Evolutionary conservation across 176 grass and related monocot genomes (phyloP), one percentile per base, ranked within the genome.

Genomic region (Hyparrhenia diplandra): DNA sequence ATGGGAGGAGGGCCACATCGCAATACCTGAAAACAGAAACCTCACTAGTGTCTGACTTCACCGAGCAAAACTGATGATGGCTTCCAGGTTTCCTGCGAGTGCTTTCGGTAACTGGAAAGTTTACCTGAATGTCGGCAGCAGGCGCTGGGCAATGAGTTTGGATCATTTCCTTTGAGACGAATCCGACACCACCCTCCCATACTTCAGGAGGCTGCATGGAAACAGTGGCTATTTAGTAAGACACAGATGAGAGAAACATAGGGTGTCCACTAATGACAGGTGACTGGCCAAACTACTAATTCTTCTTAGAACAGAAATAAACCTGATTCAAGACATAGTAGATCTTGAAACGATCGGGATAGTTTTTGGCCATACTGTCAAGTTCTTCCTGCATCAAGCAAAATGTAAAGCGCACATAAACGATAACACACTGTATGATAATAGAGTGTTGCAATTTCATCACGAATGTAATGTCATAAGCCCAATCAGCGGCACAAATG

Each of bases 1-100:
- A 95, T 95, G 5, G 96, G 96, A 80, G 96, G 96, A 71, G 88
- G 96, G 39, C 92, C 96, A 8, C 96, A 98, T 91, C 96, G 95
- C 87, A 98, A 79, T 73, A 93, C 74, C 96, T 95, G 89, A 37
- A 89, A 85, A 3, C 37, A 20, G 4, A 20, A 41, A 36, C 6
- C 45, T 28, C 62, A 36, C 0, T 12, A 13, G 21, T 55, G 21
- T 64, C 41, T 52, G n/a, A n/a, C n/a, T 31, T 10, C 25, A 42
- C 21, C 18, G 1, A 67, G 54, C 20, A 47, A 23, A 61, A 59
- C 9, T 72, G 45, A 64, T n/a, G n/a, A n/a, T 8, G 17, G 4
- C 16, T 76, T 79, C 16, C 16, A 58, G 17, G 29, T 29, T n/a
- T 63, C 9, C 41, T 37, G 24, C 17, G n/a, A 45, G 67, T 6